These are phyloP conservation scores for Hyphochytrium catenoides DNA, from an alignment of 352 stramenopile species.

Conservation along the genomic window DNA sequence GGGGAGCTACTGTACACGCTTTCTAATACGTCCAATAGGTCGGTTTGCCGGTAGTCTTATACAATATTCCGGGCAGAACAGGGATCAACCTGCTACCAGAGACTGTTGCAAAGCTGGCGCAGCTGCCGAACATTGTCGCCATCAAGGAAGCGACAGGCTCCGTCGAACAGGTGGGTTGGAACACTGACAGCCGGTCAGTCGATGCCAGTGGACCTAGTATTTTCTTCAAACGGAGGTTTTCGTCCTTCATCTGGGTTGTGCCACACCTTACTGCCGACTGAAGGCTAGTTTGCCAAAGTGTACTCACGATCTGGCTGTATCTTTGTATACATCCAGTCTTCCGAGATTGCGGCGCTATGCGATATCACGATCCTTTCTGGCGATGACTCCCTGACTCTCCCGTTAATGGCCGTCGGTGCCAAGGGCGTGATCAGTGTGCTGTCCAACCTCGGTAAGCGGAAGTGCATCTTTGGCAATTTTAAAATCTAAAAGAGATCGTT, in stretches of 20 bases:
- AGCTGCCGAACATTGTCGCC: slow-evolving; percentile 85
- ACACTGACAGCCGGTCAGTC: no score
- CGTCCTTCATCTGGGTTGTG: no score
- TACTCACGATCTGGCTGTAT: neutral
- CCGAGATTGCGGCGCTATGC: slow-evolving; percentile 58
- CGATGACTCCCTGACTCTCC: slow-evolving; percentile 68
- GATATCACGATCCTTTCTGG: slow-evolving; percentile 72
- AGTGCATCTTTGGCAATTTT: slow-evolving; percentile 1
- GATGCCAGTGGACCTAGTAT: no score
- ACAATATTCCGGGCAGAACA: slow-evolving; percentile 92
- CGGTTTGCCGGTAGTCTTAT: slow-evolving; percentile 78
- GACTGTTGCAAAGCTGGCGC: slow-evolving; percentile 70
- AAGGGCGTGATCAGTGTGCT: slow-evolving; percentile 71
- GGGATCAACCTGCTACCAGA: slow-evolving; percentile 81
- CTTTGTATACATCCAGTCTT: slow-evolving; percentile 15
- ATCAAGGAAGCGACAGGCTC: slow-evolving; percentile 93
- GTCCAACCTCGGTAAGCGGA: slow-evolving; percentile 47
- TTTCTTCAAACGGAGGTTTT: no score
- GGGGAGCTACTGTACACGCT: no score
- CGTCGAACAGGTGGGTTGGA: slow-evolving; percentile 29
- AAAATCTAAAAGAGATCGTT: neutral
- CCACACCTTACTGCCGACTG: no score
- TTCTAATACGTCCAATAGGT: slow-evolving; percentile 41
- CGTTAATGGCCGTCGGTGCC: slow-evolving; percentile 61
- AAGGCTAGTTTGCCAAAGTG: neutral